Percentiles rank a stretch among this genome's conserved stretches.
Conservation (phyloP, 2,329 filamentous ascomycete genomes). For the Talaromyces sp. region DNA sequence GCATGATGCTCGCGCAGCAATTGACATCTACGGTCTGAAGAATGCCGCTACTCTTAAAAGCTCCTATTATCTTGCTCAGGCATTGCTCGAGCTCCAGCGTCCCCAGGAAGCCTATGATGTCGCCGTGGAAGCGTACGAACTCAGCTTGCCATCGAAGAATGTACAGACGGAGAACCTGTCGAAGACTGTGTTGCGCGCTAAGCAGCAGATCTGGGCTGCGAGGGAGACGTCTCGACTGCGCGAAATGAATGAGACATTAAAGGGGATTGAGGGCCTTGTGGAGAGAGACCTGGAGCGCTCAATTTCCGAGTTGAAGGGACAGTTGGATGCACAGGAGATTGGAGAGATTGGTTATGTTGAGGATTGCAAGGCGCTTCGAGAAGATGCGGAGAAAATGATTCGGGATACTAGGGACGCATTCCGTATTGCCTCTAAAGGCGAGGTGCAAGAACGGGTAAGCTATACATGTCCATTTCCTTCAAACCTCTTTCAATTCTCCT, state of each 20-base stretch:
- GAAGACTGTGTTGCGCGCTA: conserved; percentile 73
- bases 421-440: conserved; percentile 42
- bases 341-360: conserved; percentile 70
- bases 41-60: conserved; percentile 72
- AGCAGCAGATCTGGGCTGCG: conserved; percentile 83
- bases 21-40: conserved; percentile 61
- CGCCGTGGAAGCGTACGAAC: conserved; percentile 71
- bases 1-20: conserved; percentile 73
- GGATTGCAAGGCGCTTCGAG: conserved; percentile 60
- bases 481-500: too few relatives aligned
- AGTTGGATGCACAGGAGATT: conserved; percentile 44
- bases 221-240: conserved; percentile 59
- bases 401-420: conserved; percentile 50
- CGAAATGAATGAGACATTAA: conserved; percentile 48
- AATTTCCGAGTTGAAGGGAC: conserved; percentile 38
- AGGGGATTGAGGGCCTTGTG: conserved; percentile 44
- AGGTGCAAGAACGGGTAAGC: conserved; percentile 48
- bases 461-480: too few relatives aligned
- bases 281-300: conserved; percentile 43
- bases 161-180: conserved; percentile 72
- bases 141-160: conserved; percentile 66
- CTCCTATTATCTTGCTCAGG: conserved; percentile 79
- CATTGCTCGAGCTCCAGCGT: conserved; percentile 73
- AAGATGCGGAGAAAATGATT: conserved; percentile 52
- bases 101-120: conserved; percentile 72